phyloP scores from a whole-genome alignment of 257 asterid genomes.

The Coffea eugenioides region DNA sequence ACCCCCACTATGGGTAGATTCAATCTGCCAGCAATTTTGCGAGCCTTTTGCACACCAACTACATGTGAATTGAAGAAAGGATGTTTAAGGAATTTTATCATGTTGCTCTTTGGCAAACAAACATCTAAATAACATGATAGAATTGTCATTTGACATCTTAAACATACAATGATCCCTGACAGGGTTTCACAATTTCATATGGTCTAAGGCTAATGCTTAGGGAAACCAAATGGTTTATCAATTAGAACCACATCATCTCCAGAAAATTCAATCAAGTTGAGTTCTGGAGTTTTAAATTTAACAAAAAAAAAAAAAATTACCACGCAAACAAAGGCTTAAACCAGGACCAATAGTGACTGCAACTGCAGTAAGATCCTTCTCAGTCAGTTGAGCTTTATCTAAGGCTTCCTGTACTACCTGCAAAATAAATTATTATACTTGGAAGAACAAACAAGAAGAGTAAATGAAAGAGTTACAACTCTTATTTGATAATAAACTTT shows the following conservation, averaged over 20 bases:
- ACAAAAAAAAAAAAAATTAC: constrained; percentile 38
- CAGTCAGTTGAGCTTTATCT: constrained; percentile 71
- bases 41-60: constrained; percentile 98
- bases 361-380: constrained; percentile 90
- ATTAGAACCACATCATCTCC: not conserved
- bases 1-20: constrained; percentile 81
- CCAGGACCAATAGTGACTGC: constrained; percentile 99
- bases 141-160: not conserved
- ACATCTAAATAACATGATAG: not conserved
- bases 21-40: constrained; percentile 74
- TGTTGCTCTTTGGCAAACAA: not conserved
- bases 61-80: constrained; percentile 27
- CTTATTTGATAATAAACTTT: constrained; percentile 1
- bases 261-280: not conserved
- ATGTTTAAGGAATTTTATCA: constrained; percentile 4
- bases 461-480: no score
- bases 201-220: not conserved
- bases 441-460: not conserved
- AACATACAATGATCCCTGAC: not conserved
- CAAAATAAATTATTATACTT: constrained; percentile 9
- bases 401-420: constrained; percentile 99
- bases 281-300: not conserved
- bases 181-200: not conserved
- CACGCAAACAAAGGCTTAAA: constrained; percentile 95
- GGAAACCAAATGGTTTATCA: not conserved